Base-by-base conservation (phyloP, 2,329 filamentous ascomycete species). In the Lachnellula subtilissima region DNA sequence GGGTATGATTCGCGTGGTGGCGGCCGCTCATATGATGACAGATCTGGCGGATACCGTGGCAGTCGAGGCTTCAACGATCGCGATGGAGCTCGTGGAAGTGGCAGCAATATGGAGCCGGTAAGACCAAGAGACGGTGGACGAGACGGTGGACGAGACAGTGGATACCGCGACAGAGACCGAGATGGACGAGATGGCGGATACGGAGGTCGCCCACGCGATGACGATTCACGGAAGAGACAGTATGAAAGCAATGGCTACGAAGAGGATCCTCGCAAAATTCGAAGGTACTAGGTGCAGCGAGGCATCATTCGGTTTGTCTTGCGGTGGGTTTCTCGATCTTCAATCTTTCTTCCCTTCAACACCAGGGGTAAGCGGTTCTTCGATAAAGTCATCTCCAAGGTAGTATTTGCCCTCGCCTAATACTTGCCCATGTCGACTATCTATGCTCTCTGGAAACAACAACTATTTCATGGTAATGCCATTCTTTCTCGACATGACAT, bases 71-170 rank as follows among this genome's bases (percentile, higher is more conserved):
- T 75, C 55, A 64, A 63, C 50, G 77, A 63, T 60, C 70, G 65
- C 73, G 80, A 65, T 54, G 60, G 65, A 43, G 57, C 59, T 50
- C 62, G 66, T 58, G 69, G 67, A 50, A 69, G 67, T 58, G 89
- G 89, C 63, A 89, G 89, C 75, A 94, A 95, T 74, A 87, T 88
- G 73, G 91, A 95, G 71, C 90, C 89, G 59, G 83, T 94, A 70
- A 86, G 88, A 68, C 83, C 84, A 52, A 75, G 85, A 67, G 84
- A 86, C 62, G 77, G 52, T 78, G 71, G 78, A 79, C 65, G 81
- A 82, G 73, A 55, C 78, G 55, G 43, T 3, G 37, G 78, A 79
- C 65, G 81, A 82, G 73, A 55, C 78, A 53, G 43, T 3, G 37
- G 74, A 39, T 73, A 73, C 56, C 67, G 72, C 50, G 72, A 75